Evolutionary conservation across 495 filamentous ascomycete species (phyloP).

Genomic region (Umbilicaria muhlenbergii): DNA sequence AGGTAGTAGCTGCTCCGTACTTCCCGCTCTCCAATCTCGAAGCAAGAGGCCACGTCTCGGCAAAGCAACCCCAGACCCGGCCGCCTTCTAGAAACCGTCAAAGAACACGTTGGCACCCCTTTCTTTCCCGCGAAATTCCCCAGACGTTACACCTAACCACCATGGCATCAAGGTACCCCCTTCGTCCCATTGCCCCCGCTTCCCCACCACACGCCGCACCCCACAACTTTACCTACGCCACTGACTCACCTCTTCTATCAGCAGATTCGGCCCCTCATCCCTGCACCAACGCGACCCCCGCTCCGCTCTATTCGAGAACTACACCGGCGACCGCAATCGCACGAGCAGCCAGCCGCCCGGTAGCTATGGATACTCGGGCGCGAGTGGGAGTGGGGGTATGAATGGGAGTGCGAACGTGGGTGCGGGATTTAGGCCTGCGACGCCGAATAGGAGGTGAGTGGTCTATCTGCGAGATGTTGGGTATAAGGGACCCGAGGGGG

Average conservation of each 20-base stretch:
- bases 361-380: slow-evolving; percentile 49
- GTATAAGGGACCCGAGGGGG: background rate
- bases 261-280: slow-evolving; percentile 42
- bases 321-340: slow-evolving; percentile 44
- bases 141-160: background rate
- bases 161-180: slow-evolving; percentile 7
- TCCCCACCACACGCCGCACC: background rate
- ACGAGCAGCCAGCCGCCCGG: slow-evolving; percentile 35
- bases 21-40: too few relatives aligned
- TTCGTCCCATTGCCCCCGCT: too few relatives aligned
- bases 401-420: slow-evolving; percentile 16
- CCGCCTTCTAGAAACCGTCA: too few relatives aligned
- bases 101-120: too few relatives aligned
- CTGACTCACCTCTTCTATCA: background rate
- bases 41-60: too few relatives aligned
- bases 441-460: slow-evolving; percentile 65
- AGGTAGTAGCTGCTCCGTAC: too few relatives aligned
- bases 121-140: too few relatives aligned
- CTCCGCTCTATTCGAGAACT: slow-evolving; percentile 75
- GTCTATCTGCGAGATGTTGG: background rate
- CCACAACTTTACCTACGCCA: background rate
- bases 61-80: too few relatives aligned
- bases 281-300: slow-evolving; percentile 79
- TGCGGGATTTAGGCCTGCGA: slow-evolving; percentile 46
- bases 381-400: slow-evolving; percentile 19